A percentile compares a stretch with the other conserved stretches of the same genome.
phyloP scores from a whole-genome alignment of 1,139 yeast genomes.

The Pichia sp. region DNA sequence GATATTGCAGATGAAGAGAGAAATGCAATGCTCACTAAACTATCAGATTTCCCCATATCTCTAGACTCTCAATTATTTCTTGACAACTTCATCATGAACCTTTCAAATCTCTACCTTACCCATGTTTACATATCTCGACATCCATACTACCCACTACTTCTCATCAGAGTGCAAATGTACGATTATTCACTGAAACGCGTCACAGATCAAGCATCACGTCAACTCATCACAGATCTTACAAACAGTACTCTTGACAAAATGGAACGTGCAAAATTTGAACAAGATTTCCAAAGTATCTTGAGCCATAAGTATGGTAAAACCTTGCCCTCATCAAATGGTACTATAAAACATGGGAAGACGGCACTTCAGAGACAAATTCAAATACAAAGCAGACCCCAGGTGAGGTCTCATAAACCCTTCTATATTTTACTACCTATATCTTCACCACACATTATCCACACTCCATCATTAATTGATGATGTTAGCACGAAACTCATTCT shows the following conservation, averaged over 20 bases:
- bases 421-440: slow-evolving; percentile 62
- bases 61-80: slow-evolving; percentile 40
- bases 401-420: slow-evolving; percentile 46
- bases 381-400: slow-evolving; percentile 27
- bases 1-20: slow-evolving; percentile 10
- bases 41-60: slow-evolving; percentile 25
- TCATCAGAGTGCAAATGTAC: slow-evolving; percentile 63
- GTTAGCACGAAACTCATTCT: slow-evolving; percentile 45
- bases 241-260: slow-evolving; percentile 5
- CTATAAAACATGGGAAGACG: slow-evolving; percentile 15
- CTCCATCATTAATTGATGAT: slow-evolving; percentile 41
- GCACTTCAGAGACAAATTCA: slow-evolving; percentile 12
- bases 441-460: slow-evolving; percentile 61
- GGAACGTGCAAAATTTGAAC: slow-evolving; percentile 9
- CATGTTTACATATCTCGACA: slow-evolving; percentile 65
- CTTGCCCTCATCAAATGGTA: neutral
- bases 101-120: slow-evolving; percentile 44
- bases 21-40: slow-evolving; percentile 32
- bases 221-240: slow-evolving; percentile 7
- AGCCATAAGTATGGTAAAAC: slow-evolving; percentile 4
- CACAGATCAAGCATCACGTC: neutral
- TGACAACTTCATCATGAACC: slow-evolving; percentile 37
- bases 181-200: slow-evolving; percentile 31
- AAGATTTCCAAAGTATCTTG: slow-evolving; percentile 6
- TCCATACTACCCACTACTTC: slow-evolving; percentile 51